Conservation (phyloP, 495 filamentous ascomycete species). For the Lasiosphaeriaceae sp. region DNA sequence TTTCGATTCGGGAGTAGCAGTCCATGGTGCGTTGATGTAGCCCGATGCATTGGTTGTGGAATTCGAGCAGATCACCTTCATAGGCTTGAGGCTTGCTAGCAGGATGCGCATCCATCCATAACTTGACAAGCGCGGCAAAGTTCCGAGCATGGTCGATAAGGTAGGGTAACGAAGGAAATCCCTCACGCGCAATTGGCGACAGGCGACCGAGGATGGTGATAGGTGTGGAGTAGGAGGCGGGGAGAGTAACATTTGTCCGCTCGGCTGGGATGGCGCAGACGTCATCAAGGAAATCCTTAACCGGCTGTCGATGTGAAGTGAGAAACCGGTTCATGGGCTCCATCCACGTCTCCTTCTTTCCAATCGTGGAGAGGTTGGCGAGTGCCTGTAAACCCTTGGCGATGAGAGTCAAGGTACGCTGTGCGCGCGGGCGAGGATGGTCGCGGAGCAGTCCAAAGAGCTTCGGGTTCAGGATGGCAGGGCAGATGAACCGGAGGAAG, state of each 20-base stretch:
- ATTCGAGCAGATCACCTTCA: constrained; percentile 61
- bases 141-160: constrained; percentile 87
- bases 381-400: constrained; percentile 94
- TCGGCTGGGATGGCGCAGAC: constrained; percentile 80
- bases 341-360: constrained; percentile 97
- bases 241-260: constrained; percentile 57
- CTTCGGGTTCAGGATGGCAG: constrained; percentile 93
- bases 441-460: constrained; percentile 87
- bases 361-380: constrained; percentile 89
- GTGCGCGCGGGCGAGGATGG: constrained; percentile 79
- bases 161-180: constrained; percentile 91
- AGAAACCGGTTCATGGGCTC: constrained; percentile 92
- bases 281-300: constrained; percentile 83
- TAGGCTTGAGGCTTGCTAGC: constrained; percentile 42
- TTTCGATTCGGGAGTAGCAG: constrained; percentile 28
- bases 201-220: constrained; percentile 84
- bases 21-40: constrained; percentile 64
- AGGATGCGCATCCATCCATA: constrained; percentile 72
- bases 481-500: constrained; percentile 94
- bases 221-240: constrained; percentile 88
- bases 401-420: constrained; percentile 88
- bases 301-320: constrained; percentile 58
- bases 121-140: constrained; percentile 79
- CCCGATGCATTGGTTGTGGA: constrained; percentile 70
- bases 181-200: constrained; percentile 78